phyloP scores from a whole-genome alignment of 2,329 filamentous ascomycete species.

The Monosporascus sp. region DNA sequence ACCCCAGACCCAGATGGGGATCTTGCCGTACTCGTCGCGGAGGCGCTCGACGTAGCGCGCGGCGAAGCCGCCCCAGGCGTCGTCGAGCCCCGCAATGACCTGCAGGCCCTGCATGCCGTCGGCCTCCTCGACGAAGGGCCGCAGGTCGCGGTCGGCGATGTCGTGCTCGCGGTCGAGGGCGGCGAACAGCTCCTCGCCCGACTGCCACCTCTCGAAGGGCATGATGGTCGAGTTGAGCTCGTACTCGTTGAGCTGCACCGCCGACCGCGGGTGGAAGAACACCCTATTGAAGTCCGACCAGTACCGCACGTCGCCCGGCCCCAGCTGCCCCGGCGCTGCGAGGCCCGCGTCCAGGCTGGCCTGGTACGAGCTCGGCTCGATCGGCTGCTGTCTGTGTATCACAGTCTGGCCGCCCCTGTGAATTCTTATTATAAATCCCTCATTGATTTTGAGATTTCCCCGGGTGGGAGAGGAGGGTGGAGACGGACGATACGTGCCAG shows the following conservation, averaged over 20 bases:
- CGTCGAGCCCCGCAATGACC: conserved; percentile 64
- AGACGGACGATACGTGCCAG: conserved; percentile 3
- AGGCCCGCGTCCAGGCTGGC: conserved; percentile 69
- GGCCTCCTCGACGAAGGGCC: conserved; percentile 86
- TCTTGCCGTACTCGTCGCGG: conserved; percentile 86
- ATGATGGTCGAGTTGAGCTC: conserved; percentile 73
- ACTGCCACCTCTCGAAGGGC: conserved; percentile 73
- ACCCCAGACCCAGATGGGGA: conserved; percentile 81
- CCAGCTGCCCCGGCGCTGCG: conserved; percentile 56
- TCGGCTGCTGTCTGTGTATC: conserved; percentile 61
- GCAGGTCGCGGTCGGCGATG: conserved; percentile 81
- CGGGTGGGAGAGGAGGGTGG: background rate
- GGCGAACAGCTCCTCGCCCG: conserved; percentile 70
- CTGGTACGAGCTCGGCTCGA: conserved; percentile 71
- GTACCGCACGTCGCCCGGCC: conserved; percentile 71
- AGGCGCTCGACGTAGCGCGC: conserved; percentile 69
- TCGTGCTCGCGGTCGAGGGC: conserved; percentile 75
- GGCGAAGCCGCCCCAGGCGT: conserved; percentile 77
- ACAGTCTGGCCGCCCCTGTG: conserved; percentile 60
- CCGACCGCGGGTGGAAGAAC: conserved; percentile 85
- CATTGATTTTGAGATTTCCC: background rate
- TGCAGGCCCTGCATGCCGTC: conserved; percentile 89
- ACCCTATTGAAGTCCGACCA: conserved; percentile 95
- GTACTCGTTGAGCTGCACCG: conserved; percentile 82
- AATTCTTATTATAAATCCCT: background rate